Evolutionary conservation across 352 stramenopile species (phyloP).

Genomic region (Phytophthora europaea): DNA sequence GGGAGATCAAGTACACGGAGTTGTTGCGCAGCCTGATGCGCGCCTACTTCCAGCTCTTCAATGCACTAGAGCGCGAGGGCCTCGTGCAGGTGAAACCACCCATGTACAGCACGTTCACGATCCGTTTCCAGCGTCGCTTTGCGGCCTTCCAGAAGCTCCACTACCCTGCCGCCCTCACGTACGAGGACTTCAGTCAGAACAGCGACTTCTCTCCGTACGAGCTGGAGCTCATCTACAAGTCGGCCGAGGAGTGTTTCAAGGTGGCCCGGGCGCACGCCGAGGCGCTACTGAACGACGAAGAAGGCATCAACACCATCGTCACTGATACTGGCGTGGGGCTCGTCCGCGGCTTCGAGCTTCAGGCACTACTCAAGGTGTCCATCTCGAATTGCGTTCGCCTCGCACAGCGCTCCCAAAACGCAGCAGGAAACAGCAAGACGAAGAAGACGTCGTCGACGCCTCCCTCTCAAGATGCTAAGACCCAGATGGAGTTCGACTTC

Average conservation of each 20-base stretch:
- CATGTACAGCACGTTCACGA: conserved; percentile 67
- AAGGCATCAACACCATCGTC: conserved; percentile 36
- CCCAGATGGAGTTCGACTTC: conserved; percentile 63
- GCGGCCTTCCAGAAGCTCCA: conserved; percentile 78
- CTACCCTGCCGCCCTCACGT: conserved; percentile 73
- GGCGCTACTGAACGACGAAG: conserved; percentile 51
- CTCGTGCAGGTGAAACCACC: conserved; percentile 57
- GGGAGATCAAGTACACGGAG: conserved; percentile 86
- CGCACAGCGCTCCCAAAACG: conserved; percentile 54
- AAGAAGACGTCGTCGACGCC: conserved; percentile 26
- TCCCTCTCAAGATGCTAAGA: conserved; percentile 9
- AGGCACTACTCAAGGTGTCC: conserved; percentile 65
- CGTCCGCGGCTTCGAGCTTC: conserved; percentile 59
- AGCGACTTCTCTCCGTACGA: conserved; percentile 84
- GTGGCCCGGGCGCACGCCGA: conserved; percentile 64
- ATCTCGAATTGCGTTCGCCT: conserved; percentile 76
- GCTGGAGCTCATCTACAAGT: conserved; percentile 84
- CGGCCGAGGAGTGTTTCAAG: conserved; percentile 89
- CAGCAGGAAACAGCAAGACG: conserved; percentile 36
- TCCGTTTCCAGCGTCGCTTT: conserved; percentile 87
- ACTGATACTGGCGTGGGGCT: conserved; percentile 18
- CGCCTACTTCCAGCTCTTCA: conserved; percentile 85
- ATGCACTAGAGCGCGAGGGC: conserved; percentile 75
- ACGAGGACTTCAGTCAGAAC: conserved; percentile 82
- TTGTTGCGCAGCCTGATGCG: conserved; percentile 79